These are phyloP conservation scores for Rhynchosporium agropyri DNA, from an alignment of 2,329 filamentous ascomycete species.

Conservation along the genomic window DNA sequence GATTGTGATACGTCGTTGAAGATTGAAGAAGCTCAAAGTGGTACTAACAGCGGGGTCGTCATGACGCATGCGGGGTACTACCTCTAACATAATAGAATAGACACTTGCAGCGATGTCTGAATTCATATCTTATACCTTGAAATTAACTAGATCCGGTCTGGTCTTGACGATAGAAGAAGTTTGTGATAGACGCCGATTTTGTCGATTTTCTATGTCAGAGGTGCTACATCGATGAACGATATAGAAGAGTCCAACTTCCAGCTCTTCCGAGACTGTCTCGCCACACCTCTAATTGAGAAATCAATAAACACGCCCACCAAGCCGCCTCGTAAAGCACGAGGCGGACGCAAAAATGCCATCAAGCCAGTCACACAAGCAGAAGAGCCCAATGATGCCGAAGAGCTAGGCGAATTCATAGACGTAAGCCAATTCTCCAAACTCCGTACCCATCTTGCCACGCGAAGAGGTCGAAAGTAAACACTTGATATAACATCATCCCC, in stretches of 20 bases:
- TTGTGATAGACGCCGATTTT: too few species aligned
- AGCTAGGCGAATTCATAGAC: slow-evolving; percentile 73
- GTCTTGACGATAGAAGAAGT: too few species aligned
- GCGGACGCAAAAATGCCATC: slow-evolving; percentile 31
- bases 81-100: background rate
- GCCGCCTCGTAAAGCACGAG: slow-evolving; percentile 47
- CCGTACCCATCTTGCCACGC: too few species aligned
- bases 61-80: slow-evolving; percentile 30
- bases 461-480: too few species aligned
- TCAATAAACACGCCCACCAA: slow-evolving; percentile 50
- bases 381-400: slow-evolving; percentile 50
- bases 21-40: background rate
- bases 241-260: slow-evolving; percentile 59
- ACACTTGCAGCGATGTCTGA: slow-evolving; percentile 1
- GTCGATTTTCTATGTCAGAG: too few species aligned
- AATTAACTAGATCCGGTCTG: too few species aligned
- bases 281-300: slow-evolving; percentile 66
- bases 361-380: slow-evolving; percentile 27
- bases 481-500: background rate
- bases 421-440: slow-evolving; percentile 21
- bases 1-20: background rate
- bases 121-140: background rate
- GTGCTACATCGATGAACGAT: slow-evolving; percentile 22
- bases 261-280: slow-evolving; percentile 74
- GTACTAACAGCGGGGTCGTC: slow-evolving; percentile 5